Conservation (phyloP, 2,329 filamentous ascomycete species). For the Neoscytalidium dimidiatum region DNA sequence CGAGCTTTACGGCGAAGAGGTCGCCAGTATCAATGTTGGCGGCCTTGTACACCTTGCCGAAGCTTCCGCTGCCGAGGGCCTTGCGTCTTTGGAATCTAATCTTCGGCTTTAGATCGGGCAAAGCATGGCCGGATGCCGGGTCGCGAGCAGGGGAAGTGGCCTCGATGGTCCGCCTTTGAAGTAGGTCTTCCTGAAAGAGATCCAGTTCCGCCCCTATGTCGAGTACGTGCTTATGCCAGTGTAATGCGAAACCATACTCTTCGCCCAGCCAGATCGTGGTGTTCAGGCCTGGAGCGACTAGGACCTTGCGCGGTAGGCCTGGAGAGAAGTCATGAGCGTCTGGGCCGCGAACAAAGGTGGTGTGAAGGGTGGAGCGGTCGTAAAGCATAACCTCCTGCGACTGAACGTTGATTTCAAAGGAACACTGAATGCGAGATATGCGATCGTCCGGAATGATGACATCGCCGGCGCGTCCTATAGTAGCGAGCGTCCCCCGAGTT, state of each 20-base stretch:
- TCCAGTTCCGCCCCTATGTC: not conserved
- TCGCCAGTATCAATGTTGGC: not conserved
- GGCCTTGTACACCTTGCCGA: not conserved
- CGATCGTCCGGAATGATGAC: constrained; percentile 21
- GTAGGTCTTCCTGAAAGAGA: not conserved
- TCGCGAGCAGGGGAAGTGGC: not conserved
- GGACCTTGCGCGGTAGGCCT: constrained; percentile 22
- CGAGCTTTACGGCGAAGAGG: not conserved
- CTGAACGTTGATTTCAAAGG: constrained; percentile 23
- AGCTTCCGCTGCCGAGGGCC: not conserved
- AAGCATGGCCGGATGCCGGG: not conserved
- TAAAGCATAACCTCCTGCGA: constrained; percentile 22
- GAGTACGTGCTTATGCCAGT: not conserved
- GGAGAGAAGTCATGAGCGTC: constrained; percentile 22
- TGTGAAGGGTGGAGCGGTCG: constrained; percentile 22
- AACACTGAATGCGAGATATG: constrained; percentile 26
- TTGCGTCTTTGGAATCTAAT: not conserved
- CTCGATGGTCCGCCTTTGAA: not conserved
- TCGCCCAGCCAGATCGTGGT: constrained; percentile 24
- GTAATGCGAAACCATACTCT: not conserved
- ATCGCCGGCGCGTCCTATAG: constrained; percentile 12
- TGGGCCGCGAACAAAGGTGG: constrained; percentile 24
- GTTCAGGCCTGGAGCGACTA: constrained; percentile 23
- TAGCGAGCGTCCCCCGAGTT: not conserved
- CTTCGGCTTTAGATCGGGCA: not conserved